These are phyloP conservation scores for Nakaseomyces delphensis DNA, from an alignment of 1,139 yeast species.

Conservation along the genomic window DNA sequence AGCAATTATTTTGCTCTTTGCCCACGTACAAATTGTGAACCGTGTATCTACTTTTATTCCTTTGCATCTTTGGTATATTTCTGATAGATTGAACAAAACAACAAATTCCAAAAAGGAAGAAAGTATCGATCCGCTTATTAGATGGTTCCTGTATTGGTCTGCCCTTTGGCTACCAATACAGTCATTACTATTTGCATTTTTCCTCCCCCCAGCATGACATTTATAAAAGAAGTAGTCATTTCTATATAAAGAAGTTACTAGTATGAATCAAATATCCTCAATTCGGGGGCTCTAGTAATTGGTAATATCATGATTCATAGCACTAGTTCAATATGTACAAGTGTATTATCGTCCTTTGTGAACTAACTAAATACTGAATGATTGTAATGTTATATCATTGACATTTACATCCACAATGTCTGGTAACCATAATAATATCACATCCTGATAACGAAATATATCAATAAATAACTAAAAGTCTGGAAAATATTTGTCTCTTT, in stretches of 20 bases:
- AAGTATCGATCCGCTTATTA: constrained; percentile 22
- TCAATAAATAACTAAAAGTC: no score
- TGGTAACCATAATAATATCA: neutral
- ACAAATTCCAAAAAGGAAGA: constrained; percentile 10
- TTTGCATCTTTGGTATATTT: constrained; percentile 62
- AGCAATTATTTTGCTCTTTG: constrained; percentile 47
- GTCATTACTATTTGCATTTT: constrained; percentile 52
- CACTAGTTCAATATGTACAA: neutral
- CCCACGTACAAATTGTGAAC: constrained; percentile 83
- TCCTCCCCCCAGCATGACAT: constrained; percentile 69
- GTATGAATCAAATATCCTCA: neutral
- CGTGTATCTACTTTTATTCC: constrained; percentile 75
- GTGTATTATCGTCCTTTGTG: neutral
- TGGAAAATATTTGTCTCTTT: neutral
- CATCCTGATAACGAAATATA: no score
- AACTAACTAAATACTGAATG: neutral
- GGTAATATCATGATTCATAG: neutral
- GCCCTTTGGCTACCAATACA: constrained; percentile 51
- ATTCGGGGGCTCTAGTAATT: neutral
- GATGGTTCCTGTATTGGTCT: constrained; percentile 37
- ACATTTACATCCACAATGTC: neutral
- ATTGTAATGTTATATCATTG: neutral
- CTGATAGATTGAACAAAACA: constrained; percentile 31
- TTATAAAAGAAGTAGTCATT: neutral
- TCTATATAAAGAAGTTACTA: neutral